These are phyloP conservation scores for Yamadazyma triangularis DNA, from an alignment of 1,139 yeast species.

Conservation along the genomic window DNA sequence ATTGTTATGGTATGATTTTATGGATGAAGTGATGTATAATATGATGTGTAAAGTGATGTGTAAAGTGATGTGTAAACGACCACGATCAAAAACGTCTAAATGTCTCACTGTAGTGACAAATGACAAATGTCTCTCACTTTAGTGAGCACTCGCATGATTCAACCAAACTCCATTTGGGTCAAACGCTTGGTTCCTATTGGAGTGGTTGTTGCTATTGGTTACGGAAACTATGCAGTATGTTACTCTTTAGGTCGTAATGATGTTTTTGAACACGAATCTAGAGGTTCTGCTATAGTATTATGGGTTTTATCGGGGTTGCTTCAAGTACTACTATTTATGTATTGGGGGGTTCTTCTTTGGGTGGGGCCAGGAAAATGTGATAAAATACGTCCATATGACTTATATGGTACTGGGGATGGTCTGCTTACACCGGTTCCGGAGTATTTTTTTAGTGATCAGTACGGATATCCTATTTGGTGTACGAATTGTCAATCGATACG, in stretches of 20 bases:
- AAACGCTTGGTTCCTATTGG: slow-evolving; percentile 1
- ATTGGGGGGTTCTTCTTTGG: slow-evolving; percentile 27
- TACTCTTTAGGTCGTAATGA: slow-evolving; percentile 36
- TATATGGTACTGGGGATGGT: slow-evolving; percentile 16
- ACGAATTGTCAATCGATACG: slow-evolving; percentile 50
- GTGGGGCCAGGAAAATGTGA: slow-evolving; percentile 35
- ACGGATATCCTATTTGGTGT: slow-evolving; percentile 64
- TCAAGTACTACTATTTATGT: slow-evolving; percentile 21
- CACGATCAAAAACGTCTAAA: too few species aligned
- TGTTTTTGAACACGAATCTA: slow-evolving; percentile 25
- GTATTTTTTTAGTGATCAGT: slow-evolving; percentile 51
- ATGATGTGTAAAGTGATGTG: too few species aligned
- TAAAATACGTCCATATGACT: slow-evolving; percentile 21
- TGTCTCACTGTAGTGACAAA: too few species aligned
- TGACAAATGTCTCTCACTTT: too few species aligned
- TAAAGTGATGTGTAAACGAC: too few species aligned
- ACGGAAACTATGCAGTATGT: slow-evolving; percentile 27
- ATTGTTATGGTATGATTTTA: too few species aligned
- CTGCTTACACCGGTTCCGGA: slow-evolving; percentile 33
- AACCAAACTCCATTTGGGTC: slow-evolving; percentile 1
- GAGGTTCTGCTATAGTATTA: slow-evolving; percentile 28
- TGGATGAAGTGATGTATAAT: too few species aligned
- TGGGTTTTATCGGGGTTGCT: slow-evolving; percentile 31
- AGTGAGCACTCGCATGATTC: slow-evolving; percentile 1
- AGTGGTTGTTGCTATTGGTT: slow-evolving; percentile 15